phyloP scores from a whole-genome alignment of 1,284 basidiomycete genomes.

The Pholiota adiposa region DNA sequence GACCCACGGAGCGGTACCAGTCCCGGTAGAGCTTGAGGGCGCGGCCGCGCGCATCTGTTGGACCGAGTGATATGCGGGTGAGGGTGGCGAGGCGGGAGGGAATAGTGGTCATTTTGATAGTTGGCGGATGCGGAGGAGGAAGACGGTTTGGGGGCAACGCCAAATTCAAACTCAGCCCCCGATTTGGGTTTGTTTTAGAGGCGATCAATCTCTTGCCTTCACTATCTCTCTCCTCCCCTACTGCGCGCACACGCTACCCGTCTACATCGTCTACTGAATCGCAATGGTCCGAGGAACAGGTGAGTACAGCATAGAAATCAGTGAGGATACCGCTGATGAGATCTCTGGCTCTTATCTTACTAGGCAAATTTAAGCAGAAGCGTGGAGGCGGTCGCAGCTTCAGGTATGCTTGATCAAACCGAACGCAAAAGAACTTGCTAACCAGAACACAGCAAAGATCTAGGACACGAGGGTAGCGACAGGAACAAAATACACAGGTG shows the following conservation, averaged over 20 bases:
- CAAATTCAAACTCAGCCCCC: slow-evolving; percentile 23
- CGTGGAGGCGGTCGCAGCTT: slow-evolving; percentile 87
- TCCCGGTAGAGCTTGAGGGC: slow-evolving; percentile 86
- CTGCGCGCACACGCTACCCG: slow-evolving; percentile 1
- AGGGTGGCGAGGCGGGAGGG: slow-evolving; percentile 86
- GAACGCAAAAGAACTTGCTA: neutral
- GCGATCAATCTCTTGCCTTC: slow-evolving; percentile 3
- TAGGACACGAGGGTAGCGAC: slow-evolving; percentile 58
- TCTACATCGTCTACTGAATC: slow-evolving; percentile 11
- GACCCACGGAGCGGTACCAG: slow-evolving; percentile 88
- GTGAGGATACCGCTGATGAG: neutral
- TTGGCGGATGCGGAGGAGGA: slow-evolving; percentile 6
- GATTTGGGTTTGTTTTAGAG: slow-evolving; percentile 13
- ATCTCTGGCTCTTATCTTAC: neutral
- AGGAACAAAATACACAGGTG: slow-evolving; percentile 31
- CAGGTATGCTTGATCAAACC: slow-evolving; percentile 48
- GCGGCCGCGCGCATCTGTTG: slow-evolving; percentile 73
- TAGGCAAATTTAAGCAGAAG: slow-evolving; percentile 83
- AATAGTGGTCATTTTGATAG: slow-evolving; percentile 65
- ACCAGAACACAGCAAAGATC: slow-evolving; percentile 34
- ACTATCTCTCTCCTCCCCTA: slow-evolving; percentile 2
- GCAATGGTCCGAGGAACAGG: slow-evolving; percentile 66
- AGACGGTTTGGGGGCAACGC: slow-evolving; percentile 18
- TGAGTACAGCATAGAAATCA: slow-evolving; percentile 24
- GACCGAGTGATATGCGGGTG: slow-evolving; percentile 61